Percentiles rank a stretch among this genome's conserved stretches.
Conservation (phyloP, 805 yeast species). For the Clavispora carvajalis region DNA sequence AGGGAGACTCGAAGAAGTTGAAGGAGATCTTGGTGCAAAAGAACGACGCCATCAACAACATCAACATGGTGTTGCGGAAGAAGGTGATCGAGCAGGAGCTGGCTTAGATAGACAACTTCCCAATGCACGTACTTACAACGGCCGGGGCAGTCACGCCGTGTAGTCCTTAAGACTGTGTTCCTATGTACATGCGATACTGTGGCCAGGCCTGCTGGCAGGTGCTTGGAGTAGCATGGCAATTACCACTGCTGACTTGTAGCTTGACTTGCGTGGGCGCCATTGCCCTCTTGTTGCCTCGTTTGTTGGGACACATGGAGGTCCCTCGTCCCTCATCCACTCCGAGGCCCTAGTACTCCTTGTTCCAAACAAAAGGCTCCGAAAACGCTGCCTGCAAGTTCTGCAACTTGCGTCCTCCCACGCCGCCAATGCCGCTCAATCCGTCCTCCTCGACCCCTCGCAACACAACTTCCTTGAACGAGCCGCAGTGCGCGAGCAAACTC, state of each 20-base stretch:
- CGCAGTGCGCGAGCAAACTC: conserved; percentile 45
- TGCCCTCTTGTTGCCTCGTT: too few relatives aligned
- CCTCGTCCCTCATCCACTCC: too few relatives aligned
- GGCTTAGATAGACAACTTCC: too few relatives aligned
- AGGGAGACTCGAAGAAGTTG: conserved; percentile 67
- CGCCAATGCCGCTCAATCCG: conserved; percentile 33
- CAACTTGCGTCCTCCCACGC: conserved; percentile 46
- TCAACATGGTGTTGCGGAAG: conserved; percentile 53
- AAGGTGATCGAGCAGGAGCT: conserved; percentile 45
- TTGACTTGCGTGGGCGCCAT: too few relatives aligned
- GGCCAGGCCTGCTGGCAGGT: too few relatives aligned
- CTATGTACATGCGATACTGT: too few relatives aligned
- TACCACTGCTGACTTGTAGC: too few relatives aligned
- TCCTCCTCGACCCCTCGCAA: conserved; percentile 20
- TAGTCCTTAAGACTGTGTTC: too few relatives aligned
- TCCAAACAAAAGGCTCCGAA: conserved; percentile 48
- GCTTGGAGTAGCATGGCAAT: too few relatives aligned
- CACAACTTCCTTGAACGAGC: conserved; percentile 39
- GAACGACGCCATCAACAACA: conserved; percentile 53
- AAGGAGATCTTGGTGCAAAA: conserved; percentile 74
- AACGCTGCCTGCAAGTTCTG: conserved; percentile 35
- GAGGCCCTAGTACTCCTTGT: conserved; percentile 24
- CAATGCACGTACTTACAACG: too few relatives aligned
- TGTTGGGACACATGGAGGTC: too few relatives aligned
- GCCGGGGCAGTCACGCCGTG: too few relatives aligned